Percentiles rank a stretch among this genome's conserved stretches.
Evolutionary conservation across 768 basidiomycete species (phyloP).

Genomic region (Imleria badia): DNA sequence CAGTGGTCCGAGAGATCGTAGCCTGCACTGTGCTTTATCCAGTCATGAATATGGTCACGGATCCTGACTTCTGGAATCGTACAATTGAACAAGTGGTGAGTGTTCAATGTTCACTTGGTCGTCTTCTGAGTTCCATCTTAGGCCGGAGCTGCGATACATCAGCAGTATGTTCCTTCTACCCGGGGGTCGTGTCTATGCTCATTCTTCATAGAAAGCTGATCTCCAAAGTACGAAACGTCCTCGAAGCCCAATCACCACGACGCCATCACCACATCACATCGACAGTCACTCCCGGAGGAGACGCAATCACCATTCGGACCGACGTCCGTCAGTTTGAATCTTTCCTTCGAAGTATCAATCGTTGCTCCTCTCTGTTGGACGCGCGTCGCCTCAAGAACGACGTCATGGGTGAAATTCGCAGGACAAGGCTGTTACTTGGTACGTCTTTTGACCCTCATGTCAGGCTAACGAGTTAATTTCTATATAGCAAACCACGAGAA

Average conservation of each 20-base stretch:
- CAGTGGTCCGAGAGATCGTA: conserved; percentile 79
- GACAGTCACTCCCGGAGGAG: conserved; percentile 45
- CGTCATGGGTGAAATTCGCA: conserved; percentile 85
- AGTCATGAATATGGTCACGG: conserved; percentile 87
- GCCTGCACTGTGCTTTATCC: conserved; percentile 83
- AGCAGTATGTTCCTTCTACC: conserved; percentile 46
- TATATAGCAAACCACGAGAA: conserved; percentile 76
- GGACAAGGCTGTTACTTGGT: conserved; percentile 76
- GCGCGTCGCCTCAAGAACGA: conserved; percentile 91
- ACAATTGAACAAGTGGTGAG: conserved; percentile 89
- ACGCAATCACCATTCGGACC: conserved; percentile 80
- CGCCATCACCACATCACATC: conserved; percentile 44
- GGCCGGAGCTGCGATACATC: conserved; percentile 70
- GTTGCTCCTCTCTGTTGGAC: conserved; percentile 81
- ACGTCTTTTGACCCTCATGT: conserved; percentile 12
- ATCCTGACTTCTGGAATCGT: conserved; percentile 97
- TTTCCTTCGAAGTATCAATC: conserved; percentile 82
- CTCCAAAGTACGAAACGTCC: conserved; percentile 79
- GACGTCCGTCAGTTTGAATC: conserved; percentile 84
- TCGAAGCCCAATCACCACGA: conserved; percentile 76
- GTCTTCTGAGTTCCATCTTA: conserved; percentile 23
- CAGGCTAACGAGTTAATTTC: not conserved
- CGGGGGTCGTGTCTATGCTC: conserved; percentile 8
- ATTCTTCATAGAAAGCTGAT: conserved; percentile 63
- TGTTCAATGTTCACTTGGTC: conserved; percentile 7